Percentiles rank a stretch among this genome's conserved stretches.
These are phyloP conservation scores for Gossypium turneri DNA, from an alignment of 345 rosid genomes.

Conservation along the genomic window DNA sequence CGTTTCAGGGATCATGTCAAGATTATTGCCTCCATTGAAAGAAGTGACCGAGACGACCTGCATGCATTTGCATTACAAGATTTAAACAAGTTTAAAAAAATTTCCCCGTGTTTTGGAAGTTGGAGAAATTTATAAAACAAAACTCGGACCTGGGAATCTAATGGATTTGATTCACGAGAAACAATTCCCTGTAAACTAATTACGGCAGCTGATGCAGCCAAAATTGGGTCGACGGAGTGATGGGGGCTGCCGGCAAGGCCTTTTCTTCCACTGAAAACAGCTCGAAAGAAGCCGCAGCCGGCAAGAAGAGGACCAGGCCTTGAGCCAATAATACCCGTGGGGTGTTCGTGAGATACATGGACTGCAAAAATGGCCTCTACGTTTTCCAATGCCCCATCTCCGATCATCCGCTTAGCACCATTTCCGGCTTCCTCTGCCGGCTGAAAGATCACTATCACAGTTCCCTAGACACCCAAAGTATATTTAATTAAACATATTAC, in stretches of 20 bases:
- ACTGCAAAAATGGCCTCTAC: slow-evolving; percentile 77
- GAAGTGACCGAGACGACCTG: slow-evolving; percentile 85
- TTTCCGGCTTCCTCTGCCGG: slow-evolving; percentile 97
- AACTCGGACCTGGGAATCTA: slow-evolving; percentile 64
- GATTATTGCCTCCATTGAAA: slow-evolving; percentile 53
- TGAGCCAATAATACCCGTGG: slow-evolving; percentile 71
- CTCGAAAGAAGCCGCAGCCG: slow-evolving; percentile 82
- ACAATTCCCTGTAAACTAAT: slow-evolving; percentile 79
- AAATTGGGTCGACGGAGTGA: slow-evolving; percentile 37
- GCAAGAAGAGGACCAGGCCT: slow-evolving; percentile 83
- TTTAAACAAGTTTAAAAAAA: too few relatives aligned
- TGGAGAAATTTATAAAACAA: neutral
- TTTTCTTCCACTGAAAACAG: slow-evolving; percentile 37
- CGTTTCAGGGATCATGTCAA: slow-evolving; percentile 40
- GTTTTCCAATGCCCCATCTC: slow-evolving; percentile 62
- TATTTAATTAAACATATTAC: too few relatives aligned
- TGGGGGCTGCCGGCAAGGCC: slow-evolving; percentile 25
- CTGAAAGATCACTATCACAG: slow-evolving; percentile 69
- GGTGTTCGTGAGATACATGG: slow-evolving; percentile 74
- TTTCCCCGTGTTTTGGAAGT: neutral
- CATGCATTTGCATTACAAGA: neutral
- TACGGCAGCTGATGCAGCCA: slow-evolving; percentile 71
- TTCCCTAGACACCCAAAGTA: slow-evolving; percentile 44
- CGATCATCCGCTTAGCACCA: slow-evolving; percentile 79
- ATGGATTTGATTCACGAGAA: slow-evolving; percentile 81